Conservation (phyloP, 257 asterid genomes). For the Capsicum pubescens region DNA sequence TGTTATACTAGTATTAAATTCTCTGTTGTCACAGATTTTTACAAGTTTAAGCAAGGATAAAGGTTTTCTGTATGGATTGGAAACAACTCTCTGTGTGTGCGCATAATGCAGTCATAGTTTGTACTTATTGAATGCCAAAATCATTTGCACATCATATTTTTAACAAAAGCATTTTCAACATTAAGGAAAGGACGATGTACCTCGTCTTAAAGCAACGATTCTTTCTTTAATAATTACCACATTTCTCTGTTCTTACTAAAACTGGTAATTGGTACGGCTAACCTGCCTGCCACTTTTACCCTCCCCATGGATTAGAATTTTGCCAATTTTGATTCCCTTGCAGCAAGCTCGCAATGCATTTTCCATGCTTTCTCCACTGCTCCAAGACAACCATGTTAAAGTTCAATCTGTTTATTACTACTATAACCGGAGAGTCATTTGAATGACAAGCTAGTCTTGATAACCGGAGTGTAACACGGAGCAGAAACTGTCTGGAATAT, state of each 20-base stretch:
- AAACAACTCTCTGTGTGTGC: neutral
- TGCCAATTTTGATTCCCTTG: conserved; percentile 92
- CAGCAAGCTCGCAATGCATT: conserved; percentile 95
- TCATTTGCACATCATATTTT: neutral
- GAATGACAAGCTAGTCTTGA: too few species aligned
- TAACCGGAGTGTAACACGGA: neutral
- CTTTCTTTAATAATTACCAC: neutral
- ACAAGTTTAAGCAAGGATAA: neutral
- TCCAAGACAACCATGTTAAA: conserved; percentile 29
- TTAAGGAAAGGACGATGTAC: neutral
- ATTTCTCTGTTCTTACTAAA: neutral
- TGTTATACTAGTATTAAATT: neutral
- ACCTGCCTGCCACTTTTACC: conserved; percentile 75
- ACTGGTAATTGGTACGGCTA: conserved; percentile 23
- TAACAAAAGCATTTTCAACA: neutral
- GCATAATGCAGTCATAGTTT: neutral
- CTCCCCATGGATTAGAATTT: conserved; percentile 79
- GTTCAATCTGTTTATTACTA: neutral
- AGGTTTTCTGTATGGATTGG: neutral
- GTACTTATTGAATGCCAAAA: neutral
- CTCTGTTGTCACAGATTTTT: neutral
- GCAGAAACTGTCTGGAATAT: neutral
- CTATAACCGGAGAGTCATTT: too few species aligned
- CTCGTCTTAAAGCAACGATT: neutral
- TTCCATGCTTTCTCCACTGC: conserved; percentile 99